Base-by-base conservation (phyloP, 768 basidiomycete species). In the Cystofilobasidium macerans region DNA sequence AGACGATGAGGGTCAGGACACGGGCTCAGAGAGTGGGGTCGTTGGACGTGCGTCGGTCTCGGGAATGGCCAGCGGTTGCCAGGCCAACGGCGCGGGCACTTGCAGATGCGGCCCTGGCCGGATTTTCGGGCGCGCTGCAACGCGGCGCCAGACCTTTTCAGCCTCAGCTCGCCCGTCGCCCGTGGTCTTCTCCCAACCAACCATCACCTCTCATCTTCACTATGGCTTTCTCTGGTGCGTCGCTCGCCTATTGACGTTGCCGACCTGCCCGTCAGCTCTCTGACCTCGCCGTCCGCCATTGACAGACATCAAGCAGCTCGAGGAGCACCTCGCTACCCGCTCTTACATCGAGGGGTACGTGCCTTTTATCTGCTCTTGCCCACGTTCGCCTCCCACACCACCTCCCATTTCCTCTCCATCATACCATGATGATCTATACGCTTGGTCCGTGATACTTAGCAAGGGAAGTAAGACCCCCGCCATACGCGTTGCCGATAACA, bases 391-490 rank as follows among this genome's bases (percentile, higher is more conserved):
- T 24, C n/a, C n/a, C 20, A 22, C 32, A 5, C 51, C 53, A 20
- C 35, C n/a, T 33, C 32, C 18, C 40, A 20, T 53, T 54, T 5
- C 48, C 24, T 26, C n/a, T 2, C 24, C 48, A 7, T 51, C 24
- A 51, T 20, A 48, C 63, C 57, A 71, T 81, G 85, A 89, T 87
- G 87, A 88, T 77, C 77, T 75, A 70, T 71, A 79, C 75, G 86
- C 86, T 87, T 89, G 89, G 88, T 90, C 88, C 88, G 88, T 89
- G 88, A 89, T 89, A 87, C 88, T 83, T 85, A 89, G 86, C 36
- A 36, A 70, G 86, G 84, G 87, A 84, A 80, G 86, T 73, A 76
- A 91, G 88, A 89, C 42, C 86, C 87, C 82, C 87, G 85, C 86
- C 84, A 16, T 80, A 82, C 70, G 63, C 76, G 76, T 79, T 88